Percentiles rank a stretch among this genome's conserved stretches.
Evolutionary conservation across 73 alveolate genomes (phyloP).

Genomic region (Blepharisma japonicum): DNA sequence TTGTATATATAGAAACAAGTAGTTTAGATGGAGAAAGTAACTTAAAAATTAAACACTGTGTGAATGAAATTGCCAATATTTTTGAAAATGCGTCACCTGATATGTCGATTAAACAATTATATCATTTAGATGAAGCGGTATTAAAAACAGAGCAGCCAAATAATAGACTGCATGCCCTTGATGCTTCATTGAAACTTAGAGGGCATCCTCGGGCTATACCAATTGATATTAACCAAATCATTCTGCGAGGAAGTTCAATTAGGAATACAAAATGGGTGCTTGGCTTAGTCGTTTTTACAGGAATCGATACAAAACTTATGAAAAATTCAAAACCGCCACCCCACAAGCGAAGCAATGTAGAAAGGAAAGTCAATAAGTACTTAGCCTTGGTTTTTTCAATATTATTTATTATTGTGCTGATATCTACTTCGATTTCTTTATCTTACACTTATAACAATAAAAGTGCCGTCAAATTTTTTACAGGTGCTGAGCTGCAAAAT

Average conservation of each 20-base stretch:
- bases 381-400: slow-evolving; percentile 4
- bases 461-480: neutral
- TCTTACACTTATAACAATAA: slow-evolving; percentile 1
- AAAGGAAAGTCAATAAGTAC: slow-evolving; percentile 10
- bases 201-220: slow-evolving; percentile 45
- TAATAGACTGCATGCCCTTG: slow-evolving; percentile 51
- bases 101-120: neutral
- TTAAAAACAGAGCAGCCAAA: slow-evolving; percentile 61
- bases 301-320: slow-evolving; percentile 78
- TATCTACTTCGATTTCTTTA: slow-evolving; percentile 27
- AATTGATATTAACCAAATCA: slow-evolving; percentile 46
- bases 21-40: slow-evolving; percentile 98
- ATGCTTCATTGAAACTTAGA: slow-evolving; percentile 52
- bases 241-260: slow-evolving; percentile 78
- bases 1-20: slow-evolving; percentile 90
- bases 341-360: slow-evolving; percentile 30
- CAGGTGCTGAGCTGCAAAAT: neutral
- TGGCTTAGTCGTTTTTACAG: slow-evolving; percentile 44
- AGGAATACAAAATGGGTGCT: slow-evolving; percentile 1
- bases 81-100: neutral
- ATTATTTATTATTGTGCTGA: slow-evolving; percentile 3
- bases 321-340: slow-evolving; percentile 51
- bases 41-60: slow-evolving; percentile 78
- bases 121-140: neutral
- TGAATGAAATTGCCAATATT: slow-evolving; percentile 40